phyloP scores from a whole-genome alignment of 345 rosid species.

The Bruguiera parviflora region DNA sequence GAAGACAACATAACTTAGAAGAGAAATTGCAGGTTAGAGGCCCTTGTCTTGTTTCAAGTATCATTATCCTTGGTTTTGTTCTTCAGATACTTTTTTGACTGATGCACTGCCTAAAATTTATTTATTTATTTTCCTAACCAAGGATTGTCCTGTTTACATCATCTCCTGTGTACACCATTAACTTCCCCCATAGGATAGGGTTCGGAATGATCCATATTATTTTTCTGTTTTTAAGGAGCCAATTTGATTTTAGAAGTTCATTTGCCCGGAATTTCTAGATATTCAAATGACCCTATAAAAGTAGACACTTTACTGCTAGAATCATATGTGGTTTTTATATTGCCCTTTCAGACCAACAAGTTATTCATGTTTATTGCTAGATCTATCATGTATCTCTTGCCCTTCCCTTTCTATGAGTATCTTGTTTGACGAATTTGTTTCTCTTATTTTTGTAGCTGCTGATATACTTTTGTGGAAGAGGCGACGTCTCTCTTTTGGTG shows the following conservation, averaged over 20 bases:
- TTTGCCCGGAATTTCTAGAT: not conserved
- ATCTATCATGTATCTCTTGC: not conserved
- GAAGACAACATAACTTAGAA: no score
- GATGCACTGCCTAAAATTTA: not conserved
- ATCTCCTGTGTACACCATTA: not conserved
- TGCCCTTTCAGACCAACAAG: no score
- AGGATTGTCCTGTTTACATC: not conserved
- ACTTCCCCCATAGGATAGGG: not conserved
- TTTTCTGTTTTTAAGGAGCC: no score
- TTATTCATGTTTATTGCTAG: not conserved
- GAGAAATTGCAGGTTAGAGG: not conserved
- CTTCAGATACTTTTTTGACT: not conserved
- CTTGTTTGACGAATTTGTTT: not conserved
- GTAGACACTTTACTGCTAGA: not conserved
- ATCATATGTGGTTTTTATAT: not conserved
- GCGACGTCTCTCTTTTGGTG: slow-evolving; percentile 53
- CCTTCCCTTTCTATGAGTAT: not conserved
- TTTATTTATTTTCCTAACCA: not conserved
- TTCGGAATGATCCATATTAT: no score
- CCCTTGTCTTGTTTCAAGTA: no score
- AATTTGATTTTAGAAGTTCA: not conserved
- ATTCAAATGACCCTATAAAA: not conserved
- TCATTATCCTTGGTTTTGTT: not conserved
- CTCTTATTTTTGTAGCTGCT: slow-evolving; percentile 45
- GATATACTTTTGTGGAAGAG: slow-evolving; percentile 80